These are phyloP conservation scores for Clausena lansium DNA, from an alignment of 345 rosid genomes.

Conservation along the genomic window DNA sequence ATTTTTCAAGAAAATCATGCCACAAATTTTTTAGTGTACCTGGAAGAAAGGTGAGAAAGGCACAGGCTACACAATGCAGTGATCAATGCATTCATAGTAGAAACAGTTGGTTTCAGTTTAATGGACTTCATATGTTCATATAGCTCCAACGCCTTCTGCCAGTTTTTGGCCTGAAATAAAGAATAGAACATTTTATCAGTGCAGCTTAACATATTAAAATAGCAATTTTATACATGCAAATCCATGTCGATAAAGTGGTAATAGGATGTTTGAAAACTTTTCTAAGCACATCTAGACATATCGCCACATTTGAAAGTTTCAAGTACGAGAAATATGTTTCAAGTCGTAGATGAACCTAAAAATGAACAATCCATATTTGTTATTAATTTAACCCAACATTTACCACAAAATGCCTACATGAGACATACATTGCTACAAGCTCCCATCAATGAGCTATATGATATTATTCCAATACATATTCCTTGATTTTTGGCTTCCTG, in stretches of 20 bases:
- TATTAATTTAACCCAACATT: not conserved
- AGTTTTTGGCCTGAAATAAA: constrained; percentile 71
- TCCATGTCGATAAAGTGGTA: not conserved
- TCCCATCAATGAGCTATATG: constrained; percentile 98
- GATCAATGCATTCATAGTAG: constrained; percentile 86
- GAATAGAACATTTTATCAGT: not conserved
- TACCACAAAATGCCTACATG: constrained; percentile 2
- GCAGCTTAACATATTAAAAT: not conserved
- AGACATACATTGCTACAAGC: constrained; percentile 91
- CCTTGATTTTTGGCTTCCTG: constrained; percentile 65
- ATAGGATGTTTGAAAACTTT: not conserved
- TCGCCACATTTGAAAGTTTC: not conserved
- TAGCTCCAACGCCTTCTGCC: constrained; percentile 83
- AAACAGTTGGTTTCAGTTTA: constrained; percentile 63
- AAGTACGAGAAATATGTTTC: not conserved
- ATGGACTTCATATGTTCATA: constrained; percentile 68
- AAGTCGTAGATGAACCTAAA: not conserved
- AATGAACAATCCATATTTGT: not conserved
- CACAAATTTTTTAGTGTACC: too few species aligned
- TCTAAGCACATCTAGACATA: too few species aligned
- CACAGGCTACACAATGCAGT: constrained; percentile 74
- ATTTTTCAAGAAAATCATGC: not conserved
- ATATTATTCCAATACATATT: constrained; percentile 58
- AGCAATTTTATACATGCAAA: not conserved
- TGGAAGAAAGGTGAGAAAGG: not conserved